phyloP scores from a whole-genome alignment of 352 stramenopile species.

The Globisporangium recalcitrans region DNA sequence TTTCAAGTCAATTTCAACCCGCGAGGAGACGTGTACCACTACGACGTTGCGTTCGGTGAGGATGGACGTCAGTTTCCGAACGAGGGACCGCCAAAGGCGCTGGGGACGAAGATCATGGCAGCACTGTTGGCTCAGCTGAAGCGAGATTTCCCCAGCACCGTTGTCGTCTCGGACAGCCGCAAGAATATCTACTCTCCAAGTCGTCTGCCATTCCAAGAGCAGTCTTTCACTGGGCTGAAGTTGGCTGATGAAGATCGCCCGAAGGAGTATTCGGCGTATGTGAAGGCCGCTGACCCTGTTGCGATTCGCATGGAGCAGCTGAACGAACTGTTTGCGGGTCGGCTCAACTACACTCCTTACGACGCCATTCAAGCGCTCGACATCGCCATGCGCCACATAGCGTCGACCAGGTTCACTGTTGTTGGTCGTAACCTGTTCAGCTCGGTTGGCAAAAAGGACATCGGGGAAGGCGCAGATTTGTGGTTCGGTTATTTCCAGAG shows the following conservation, averaged over 20 bases:
- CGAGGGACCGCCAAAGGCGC: slow-evolving; percentile 46
- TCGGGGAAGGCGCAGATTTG: slow-evolving; percentile 57
- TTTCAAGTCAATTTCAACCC: slow-evolving; percentile 52
- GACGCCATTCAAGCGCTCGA: slow-evolving; percentile 70
- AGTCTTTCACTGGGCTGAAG: slow-evolving; percentile 32
- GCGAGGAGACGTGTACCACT: slow-evolving; percentile 59
- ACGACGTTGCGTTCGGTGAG: slow-evolving; percentile 58
- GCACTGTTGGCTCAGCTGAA: slow-evolving; percentile 35
- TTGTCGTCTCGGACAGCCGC: slow-evolving; percentile 43
- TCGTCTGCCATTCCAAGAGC: slow-evolving; percentile 38
- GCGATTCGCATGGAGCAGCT: slow-evolving; percentile 64
- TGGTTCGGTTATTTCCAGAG: slow-evolving; percentile 80
- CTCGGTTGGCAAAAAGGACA: slow-evolving; percentile 26
- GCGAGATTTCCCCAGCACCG: slow-evolving; percentile 29
- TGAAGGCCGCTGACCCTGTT: slow-evolving; percentile 53
- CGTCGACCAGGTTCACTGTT: slow-evolving; percentile 40
- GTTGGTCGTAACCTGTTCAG: slow-evolving; percentile 61
- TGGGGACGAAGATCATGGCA: slow-evolving; percentile 57
- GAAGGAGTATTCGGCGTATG: slow-evolving; percentile 37
- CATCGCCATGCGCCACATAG: slow-evolving; percentile 57
- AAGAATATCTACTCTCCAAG: slow-evolving; percentile 55
- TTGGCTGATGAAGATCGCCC: slow-evolving; percentile 40
- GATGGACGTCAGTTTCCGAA: slow-evolving; percentile 30
- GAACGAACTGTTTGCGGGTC: slow-evolving; percentile 40
- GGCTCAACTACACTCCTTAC: slow-evolving; percentile 70